Evolutionary conservation across 768 basidiomycete species (phyloP).

Genomic region (Strobilomyces confusus): DNA sequence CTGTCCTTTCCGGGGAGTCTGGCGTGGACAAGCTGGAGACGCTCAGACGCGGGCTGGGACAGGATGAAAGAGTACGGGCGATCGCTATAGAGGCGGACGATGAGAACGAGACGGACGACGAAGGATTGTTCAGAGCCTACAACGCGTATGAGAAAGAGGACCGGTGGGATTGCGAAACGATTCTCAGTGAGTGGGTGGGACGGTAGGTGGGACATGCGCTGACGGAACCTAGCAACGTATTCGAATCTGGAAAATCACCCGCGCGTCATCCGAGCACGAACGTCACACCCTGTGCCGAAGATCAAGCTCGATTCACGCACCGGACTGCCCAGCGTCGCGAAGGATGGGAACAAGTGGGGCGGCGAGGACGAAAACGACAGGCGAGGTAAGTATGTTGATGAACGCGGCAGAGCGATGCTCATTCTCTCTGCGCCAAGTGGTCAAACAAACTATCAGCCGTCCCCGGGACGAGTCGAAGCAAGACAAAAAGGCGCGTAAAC

Average conservation of each 20-base stretch:
- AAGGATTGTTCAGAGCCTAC: conserved; percentile 38
- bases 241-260: conserved; percentile 99
- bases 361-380: conserved; percentile 21
- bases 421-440: conserved; percentile 1
- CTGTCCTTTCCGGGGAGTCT: conserved; percentile 65
- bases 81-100: conserved; percentile 43
- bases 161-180: conserved; percentile 95
- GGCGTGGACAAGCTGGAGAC: conserved; percentile 78
- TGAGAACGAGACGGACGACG: conserved; percentile 43
- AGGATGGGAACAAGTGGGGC: conserved; percentile 25
- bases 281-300: conserved; percentile 50
- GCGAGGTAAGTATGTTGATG: conserved; percentile 22
- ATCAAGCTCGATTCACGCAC: conserved; percentile 74
- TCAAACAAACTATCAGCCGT: conserved; percentile 55
- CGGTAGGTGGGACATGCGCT: not conserved
- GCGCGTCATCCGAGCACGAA: conserved; percentile 70
- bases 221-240: conserved; percentile 69
- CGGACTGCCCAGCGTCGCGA: conserved; percentile 59
- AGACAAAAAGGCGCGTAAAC: conserved; percentile 69
- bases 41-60: conserved; percentile 74
- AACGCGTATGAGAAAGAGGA: conserved; percentile 54
- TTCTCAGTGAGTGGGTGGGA: conserved; percentile 63
- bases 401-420: not conserved
- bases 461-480: conserved; percentile 73
- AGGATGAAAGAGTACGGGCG: conserved; percentile 53